phyloP scores from a whole-genome alignment of 345 rosid species.

The Pistacia atlantica region DNA sequence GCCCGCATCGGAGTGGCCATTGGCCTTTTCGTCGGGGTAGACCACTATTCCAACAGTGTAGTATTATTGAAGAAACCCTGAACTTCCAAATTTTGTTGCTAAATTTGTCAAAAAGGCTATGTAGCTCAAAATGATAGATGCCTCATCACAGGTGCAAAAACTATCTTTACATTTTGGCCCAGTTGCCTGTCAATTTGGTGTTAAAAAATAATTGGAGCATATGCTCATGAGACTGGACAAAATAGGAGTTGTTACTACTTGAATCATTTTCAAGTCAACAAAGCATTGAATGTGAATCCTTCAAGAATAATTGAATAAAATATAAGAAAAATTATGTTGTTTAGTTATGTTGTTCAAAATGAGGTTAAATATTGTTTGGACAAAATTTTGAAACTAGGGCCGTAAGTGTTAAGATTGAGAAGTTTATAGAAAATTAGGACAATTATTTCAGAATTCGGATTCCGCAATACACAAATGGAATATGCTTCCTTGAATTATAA shows the following conservation, averaged over 20 bases:
- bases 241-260: background rate
- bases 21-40: too few relatives aligned
- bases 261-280: background rate
- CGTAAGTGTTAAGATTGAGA: background rate
- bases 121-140: too few relatives aligned
- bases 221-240: background rate
- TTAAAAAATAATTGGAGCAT: background rate
- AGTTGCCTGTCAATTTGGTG: background rate
- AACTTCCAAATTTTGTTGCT: background rate
- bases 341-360: background rate
- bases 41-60: too few relatives aligned
- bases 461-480: background rate
- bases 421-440: background rate
- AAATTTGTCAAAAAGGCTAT: too few relatives aligned
- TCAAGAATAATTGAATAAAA: background rate
- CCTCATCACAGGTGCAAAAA: too few relatives aligned
- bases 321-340: background rate
- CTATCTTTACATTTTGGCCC: background rate
- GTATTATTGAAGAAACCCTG: too few relatives aligned
- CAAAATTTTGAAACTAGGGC: background rate
- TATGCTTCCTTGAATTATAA: too few relatives aligned
- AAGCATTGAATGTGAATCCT: background rate
- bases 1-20: too few relatives aligned
- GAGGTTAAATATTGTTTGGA: background rate
- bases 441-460: too few relatives aligned